Conservation (phyloP, 176 grass and related monocot genomes). For the Cocos nucifera region DNA sequence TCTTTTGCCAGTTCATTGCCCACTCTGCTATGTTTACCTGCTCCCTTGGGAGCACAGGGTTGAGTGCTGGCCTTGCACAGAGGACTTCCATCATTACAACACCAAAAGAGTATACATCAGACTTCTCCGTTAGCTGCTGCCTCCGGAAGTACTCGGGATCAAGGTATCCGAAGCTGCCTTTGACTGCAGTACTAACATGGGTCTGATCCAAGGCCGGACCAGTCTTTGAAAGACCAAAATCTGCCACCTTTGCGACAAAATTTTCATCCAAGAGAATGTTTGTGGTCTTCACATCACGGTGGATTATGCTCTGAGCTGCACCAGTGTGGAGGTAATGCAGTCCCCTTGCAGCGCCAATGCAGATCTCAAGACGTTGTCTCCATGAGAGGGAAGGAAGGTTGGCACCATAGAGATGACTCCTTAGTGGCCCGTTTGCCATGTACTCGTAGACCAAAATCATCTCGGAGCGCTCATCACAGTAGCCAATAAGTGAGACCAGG, state of each 20-base stretch:
- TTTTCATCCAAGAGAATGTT: slow-evolving; percentile 13
- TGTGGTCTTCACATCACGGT: slow-evolving; percentile 9
- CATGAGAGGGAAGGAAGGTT: slow-evolving; percentile 7
- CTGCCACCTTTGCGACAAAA: slow-evolving; percentile 8
- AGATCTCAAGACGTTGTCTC: slow-evolving; percentile 11
- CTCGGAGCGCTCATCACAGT: slow-evolving; percentile 5
- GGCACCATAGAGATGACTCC: slow-evolving; percentile 11
- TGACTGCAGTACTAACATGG: slow-evolving; percentile 6
- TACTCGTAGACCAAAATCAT: slow-evolving; percentile 13
- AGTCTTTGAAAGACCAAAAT: slow-evolving; percentile 12
- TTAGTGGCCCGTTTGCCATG: slow-evolving; percentile 10
- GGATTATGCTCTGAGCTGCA: slow-evolving; percentile 7
- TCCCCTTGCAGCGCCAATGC: slow-evolving; percentile 9
- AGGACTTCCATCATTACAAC: slow-evolving; percentile 8
- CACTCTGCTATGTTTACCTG: slow-evolving; percentile 16
- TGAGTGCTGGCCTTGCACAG: slow-evolving; percentile 11
- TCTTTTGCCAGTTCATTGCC: slow-evolving; percentile 14
- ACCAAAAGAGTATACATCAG: slow-evolving; percentile 5
- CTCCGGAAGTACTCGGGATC: slow-evolving; percentile 12
- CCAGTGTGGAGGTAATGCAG: slow-evolving; percentile 13
- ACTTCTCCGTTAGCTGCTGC: slow-evolving; percentile 12
- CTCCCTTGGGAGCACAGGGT: slow-evolving; percentile 9
- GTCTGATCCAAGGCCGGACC: slow-evolving; percentile 9
- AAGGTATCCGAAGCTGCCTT: slow-evolving; percentile 12
- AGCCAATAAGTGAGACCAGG: slow-evolving; percentile 6